A percentile compares a stretch with the other conserved stretches of the same genome.
Conservation (phyloP, 2,329 filamentous ascomycete genomes). For the Aspergillus floridensis region DNA sequence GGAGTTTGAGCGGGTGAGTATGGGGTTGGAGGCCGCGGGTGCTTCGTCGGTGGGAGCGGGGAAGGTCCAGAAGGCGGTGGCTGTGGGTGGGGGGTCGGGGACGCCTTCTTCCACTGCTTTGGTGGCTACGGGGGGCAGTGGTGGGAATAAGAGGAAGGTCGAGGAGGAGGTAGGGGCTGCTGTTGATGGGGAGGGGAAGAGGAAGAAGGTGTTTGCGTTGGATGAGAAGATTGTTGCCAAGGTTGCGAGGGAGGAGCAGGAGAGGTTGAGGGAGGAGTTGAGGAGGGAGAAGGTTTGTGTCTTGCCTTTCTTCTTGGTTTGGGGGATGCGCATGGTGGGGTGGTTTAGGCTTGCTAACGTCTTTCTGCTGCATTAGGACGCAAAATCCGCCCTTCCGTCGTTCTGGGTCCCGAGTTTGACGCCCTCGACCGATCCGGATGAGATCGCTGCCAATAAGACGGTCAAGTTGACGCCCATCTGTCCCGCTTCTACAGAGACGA, state of each 20-base stretch:
- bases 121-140: conserved; percentile 41
- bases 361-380: conserved; percentile 38
- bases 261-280: conserved; percentile 67
- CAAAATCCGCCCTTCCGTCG: conserved; percentile 70
- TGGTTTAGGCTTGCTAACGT: background rate
- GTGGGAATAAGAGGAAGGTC: conserved; percentile 30
- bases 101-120: no score
- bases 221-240: conserved; percentile 72
- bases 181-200: conserved; percentile 36
- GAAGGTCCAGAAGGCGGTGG: no score
- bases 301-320: background rate
- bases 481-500: conserved; percentile 66
- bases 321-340: background rate
- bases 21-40: conserved; percentile 51
- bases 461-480: conserved; percentile 70
- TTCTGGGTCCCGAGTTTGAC: conserved; percentile 93
- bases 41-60: no score
- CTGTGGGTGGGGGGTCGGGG: no score
- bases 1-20: conserved; percentile 84
- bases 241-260: conserved; percentile 67
- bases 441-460: conserved; percentile 59
- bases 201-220: conserved; percentile 77
- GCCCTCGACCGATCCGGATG: conserved; percentile 58
- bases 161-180: conserved; percentile 28
- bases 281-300: conserved; percentile 65